Percentiles rank a stretch among this genome's conserved stretches.
phyloP scores from a whole-genome alignment of 1,139 yeast species.

The Nakaseomyces uthaithaninus region DNA sequence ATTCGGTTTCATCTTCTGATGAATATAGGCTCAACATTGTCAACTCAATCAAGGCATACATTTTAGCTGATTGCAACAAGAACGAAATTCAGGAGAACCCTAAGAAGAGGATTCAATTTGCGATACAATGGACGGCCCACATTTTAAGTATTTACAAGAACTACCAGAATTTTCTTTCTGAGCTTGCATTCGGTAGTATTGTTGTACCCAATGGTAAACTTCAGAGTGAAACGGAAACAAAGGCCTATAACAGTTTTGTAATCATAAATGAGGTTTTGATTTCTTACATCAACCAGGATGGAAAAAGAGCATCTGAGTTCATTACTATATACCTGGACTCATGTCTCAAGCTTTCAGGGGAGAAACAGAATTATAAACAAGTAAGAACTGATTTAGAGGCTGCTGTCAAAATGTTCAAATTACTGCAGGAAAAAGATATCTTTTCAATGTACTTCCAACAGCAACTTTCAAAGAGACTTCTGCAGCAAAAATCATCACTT shows the following conservation, averaged over 20 bases:
- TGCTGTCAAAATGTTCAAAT: conserved; percentile 55
- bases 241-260: conserved; percentile 44
- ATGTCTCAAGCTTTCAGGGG: conserved; percentile 43
- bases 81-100: conserved; percentile 31
- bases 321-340: conserved; percentile 66
- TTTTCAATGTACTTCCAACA: conserved; percentile 83
- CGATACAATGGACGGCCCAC: conserved; percentile 62
- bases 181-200: conserved; percentile 4
- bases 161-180: conserved; percentile 38
- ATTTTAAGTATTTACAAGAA: conserved; percentile 49
- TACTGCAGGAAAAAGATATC: conserved; percentile 74
- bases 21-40: conserved; percentile 17
- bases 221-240: conserved; percentile 24
- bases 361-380: conserved; percentile 46
- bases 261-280: conserved; percentile 56
- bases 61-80: conserved; percentile 29
- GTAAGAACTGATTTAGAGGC: conserved; percentile 48
- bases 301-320: conserved; percentile 55
- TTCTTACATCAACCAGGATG: conserved; percentile 50
- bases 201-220: conserved; percentile 14
- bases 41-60: conserved; percentile 41
- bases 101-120: conserved; percentile 38
- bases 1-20: conserved; percentile 17
- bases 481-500: conserved; percentile 49
- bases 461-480: conserved; percentile 75